Evolutionary conservation across 768 basidiomycete genomes (phyloP), one percentile per base, ranked within the genome.

Genomic region (Russula sp.): DNA sequence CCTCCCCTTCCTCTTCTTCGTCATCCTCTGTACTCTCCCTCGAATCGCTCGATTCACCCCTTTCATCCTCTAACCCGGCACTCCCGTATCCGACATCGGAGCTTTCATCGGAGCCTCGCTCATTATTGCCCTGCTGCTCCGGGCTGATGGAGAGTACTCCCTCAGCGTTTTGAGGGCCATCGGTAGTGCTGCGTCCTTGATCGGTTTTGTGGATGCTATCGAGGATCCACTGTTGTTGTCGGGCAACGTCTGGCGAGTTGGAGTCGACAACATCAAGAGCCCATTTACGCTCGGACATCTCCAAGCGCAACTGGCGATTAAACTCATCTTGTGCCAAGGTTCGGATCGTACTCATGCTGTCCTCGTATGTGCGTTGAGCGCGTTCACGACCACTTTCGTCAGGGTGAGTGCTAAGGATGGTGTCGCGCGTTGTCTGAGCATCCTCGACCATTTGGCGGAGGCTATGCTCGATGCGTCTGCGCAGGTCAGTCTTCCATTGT

Each of bases 171-270:
- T 42, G 65, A 14, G 45, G n/a, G 18, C 22, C 41, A 53, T 51
- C 51, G 48, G 16, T 8, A 32, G 9, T 13, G 38, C 29, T 59
- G 25, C 25, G 25, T 29, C 25, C 35, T n/a, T 49, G 45, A 0
- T 65, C 60, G 22, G 25, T 13, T 60, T 61, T 67, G 38, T 49
- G 56, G 47, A 67, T 65, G 29, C 42, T 52, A 7, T 67, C 66
- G 29, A 67, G 54, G 47, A 66, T 67, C 59, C 39, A 55, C 58
- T 67, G 66, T 51, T 67, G 66, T 54, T 67, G 57, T 22, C 61
- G 46, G n/a, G 42, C 54, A 38, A 66, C 64, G 43, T 66, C 64
- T 5, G 64, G 64, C 13, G 66, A 66, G n/a, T 63, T 60, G 20
- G 53, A 42, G 34, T 48, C 56, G 22, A 60, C 60, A 9, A 58